Percentiles rank a stretch among this genome's conserved stretches.
phyloP scores from a whole-genome alignment of 352 stramenopile species.

The Lagenidium giganteum region DNA sequence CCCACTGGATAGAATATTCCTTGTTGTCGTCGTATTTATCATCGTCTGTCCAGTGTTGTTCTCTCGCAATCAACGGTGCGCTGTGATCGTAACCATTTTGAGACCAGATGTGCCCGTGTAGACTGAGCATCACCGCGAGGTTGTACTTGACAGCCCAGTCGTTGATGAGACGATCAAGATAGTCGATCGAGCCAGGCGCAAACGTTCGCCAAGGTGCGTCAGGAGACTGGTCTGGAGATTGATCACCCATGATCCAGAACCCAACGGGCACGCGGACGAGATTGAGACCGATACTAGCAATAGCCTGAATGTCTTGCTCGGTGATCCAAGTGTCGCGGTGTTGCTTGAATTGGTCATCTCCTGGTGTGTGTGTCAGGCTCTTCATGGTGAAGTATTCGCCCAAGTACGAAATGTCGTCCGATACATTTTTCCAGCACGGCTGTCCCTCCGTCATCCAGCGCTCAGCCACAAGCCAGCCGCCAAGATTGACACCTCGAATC shows the following conservation, averaged over 20 bases:
- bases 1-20: slow-evolving; percentile 15
- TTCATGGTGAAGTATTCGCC: slow-evolving; percentile 24
- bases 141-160: slow-evolving; percentile 39
- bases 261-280: slow-evolving; percentile 27
- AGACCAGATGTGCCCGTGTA: slow-evolving; percentile 46
- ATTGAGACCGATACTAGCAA: slow-evolving; percentile 18
- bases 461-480: slow-evolving; percentile 30
- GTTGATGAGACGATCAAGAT: slow-evolving; percentile 48
- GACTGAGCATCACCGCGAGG: slow-evolving; percentile 54
- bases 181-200: slow-evolving; percentile 15
- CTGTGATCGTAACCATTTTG: slow-evolving; percentile 62
- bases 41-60: slow-evolving; percentile 19
- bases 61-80: slow-evolving; percentile 7
- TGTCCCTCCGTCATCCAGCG: slow-evolving; percentile 29
- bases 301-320: slow-evolving; percentile 19
- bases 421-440: slow-evolving; percentile 20
- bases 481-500: slow-evolving; percentile 24
- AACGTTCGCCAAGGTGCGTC: slow-evolving; percentile 15
- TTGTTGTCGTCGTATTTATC: slow-evolving; percentile 17
- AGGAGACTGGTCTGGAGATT: background rate
- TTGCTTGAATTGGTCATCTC: slow-evolving; percentile 19
- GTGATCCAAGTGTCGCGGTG: slow-evolving; percentile 26
- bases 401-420: slow-evolving; percentile 4
- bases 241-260: slow-evolving; percentile 22
- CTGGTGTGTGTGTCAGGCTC: slow-evolving; percentile 15